Percentiles rank a stretch among this genome's conserved stretches.
Evolutionary conservation across 257 asterid genomes (phyloP).

Genomic region (Gentiana macrophylla): DNA sequence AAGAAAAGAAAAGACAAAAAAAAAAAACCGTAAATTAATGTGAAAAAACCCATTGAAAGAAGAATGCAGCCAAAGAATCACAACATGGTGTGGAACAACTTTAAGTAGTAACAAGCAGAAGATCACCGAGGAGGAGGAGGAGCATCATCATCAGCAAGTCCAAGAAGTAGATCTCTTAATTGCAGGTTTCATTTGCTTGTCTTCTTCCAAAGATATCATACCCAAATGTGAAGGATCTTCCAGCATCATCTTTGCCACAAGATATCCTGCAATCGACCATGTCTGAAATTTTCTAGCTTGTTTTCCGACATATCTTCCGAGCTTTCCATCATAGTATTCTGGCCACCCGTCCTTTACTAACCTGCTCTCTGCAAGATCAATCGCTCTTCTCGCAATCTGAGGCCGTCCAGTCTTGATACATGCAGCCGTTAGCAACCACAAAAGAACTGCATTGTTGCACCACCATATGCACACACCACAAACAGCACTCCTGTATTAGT

Average conservation of each 20-base stretch:
- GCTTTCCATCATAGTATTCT: constrained; percentile 57
- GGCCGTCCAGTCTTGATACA: constrained; percentile 64
- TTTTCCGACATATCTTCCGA: constrained; percentile 44
- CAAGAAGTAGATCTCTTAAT: constrained; percentile 48
- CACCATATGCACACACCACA: no score
- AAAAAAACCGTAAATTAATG: no score
- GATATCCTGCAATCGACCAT: constrained; percentile 57
- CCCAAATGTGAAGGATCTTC: constrained; percentile 66
- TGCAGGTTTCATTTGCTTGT: constrained; percentile 42
- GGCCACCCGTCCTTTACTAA: constrained; percentile 60
- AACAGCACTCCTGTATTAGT: no score
- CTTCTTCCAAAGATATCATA: constrained; percentile 50
- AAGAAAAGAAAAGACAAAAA: no score
- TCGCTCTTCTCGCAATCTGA: constrained; percentile 51
- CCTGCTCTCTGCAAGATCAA: constrained; percentile 44
- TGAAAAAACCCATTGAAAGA: no score
- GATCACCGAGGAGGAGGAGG: no score
- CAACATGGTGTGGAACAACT: no score
- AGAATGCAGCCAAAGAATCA: no score
- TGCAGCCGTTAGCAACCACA: constrained; percentile 61
- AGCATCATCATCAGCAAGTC: constrained; percentile 18
- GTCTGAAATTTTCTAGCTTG: constrained; percentile 56
- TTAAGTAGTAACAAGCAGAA: no score
- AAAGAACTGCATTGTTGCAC: constrained; percentile 33
- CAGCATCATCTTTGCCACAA: constrained; percentile 62